Percentiles rank a stretch among this genome's conserved stretches.
Evolutionary conservation across 768 basidiomycete species (phyloP).

Genomic region (Exsudoporus frostii): DNA sequence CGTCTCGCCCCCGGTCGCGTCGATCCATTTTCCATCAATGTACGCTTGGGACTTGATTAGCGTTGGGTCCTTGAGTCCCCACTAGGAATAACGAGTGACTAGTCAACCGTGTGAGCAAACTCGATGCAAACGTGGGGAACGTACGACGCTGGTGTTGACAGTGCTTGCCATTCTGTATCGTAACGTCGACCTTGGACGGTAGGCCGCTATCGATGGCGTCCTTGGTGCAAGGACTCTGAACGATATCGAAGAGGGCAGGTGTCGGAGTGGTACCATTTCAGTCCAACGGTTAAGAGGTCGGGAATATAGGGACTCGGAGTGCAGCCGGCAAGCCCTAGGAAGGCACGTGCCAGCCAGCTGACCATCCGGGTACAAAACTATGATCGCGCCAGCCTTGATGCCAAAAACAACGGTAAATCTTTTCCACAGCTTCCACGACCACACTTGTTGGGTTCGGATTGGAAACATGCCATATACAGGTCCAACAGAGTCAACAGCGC

Average conservation of each 20-base stretch:
- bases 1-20: conserved; percentile 68
- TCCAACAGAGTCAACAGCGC: too few species aligned
- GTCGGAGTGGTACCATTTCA: conserved; percentile 15
- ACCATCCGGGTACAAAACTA: too few species aligned
- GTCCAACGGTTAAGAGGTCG: neutral
- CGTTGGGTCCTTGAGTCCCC: conserved; percentile 73
- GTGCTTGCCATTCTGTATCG: conserved; percentile 57
- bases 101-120: neutral
- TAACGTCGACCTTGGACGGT: conserved; percentile 9
- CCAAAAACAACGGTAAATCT: too few species aligned
- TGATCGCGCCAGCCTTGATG: too few species aligned
- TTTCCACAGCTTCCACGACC: too few species aligned
- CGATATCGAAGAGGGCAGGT: conserved; percentile 13
- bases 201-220: neutral
- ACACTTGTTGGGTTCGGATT: too few species aligned
- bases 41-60: conserved; percentile 73
- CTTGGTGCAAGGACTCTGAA: conserved; percentile 21
- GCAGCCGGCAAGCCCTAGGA: conserved; percentile 7
- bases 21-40: conserved; percentile 85
- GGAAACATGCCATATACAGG: too few species aligned
- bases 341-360: neutral
- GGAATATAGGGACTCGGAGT: neutral
- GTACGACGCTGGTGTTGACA: conserved; percentile 27
- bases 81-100: conserved; percentile 35
- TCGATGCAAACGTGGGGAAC: conserved; percentile 16